These are phyloP conservation scores for Umbilicaria muhlenbergii DNA, from an alignment of 495 filamentous ascomycete species.

Conservation along the genomic window DNA sequence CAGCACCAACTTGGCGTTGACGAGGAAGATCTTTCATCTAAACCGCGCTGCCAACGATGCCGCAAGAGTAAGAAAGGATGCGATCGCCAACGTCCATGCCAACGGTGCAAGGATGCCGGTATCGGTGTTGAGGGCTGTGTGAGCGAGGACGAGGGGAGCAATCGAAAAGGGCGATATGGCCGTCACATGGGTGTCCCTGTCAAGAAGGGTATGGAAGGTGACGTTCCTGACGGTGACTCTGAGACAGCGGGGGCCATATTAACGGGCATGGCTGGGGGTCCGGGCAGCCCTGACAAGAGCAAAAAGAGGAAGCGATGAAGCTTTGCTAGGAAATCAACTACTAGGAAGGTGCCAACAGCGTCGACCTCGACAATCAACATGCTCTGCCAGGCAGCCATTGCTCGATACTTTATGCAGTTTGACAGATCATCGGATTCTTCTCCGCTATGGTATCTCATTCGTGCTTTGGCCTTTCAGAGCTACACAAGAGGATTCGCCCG, in stretches of 20 bases:
- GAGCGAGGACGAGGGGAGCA: conserved; percentile 93
- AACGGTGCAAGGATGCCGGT: conserved; percentile 88
- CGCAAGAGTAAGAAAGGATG: conserved; percentile 99
- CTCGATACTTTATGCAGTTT: too few species aligned
- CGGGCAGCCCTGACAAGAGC: conserved; percentile 37
- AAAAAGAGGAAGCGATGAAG: conserved; percentile 58
- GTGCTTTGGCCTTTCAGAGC: too few species aligned
- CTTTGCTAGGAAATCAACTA: too few species aligned
- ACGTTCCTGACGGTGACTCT: conserved; percentile 17
- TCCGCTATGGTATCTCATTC: too few species aligned
- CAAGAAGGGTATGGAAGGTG: conserved; percentile 43
- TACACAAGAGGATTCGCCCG: too few species aligned
- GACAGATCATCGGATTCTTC: too few species aligned
- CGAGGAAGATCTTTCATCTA: conserved; percentile 79
- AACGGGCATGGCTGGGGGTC: conserved; percentile 18
- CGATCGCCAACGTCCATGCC: conserved; percentile 87
- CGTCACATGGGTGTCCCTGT: conserved; percentile 92
- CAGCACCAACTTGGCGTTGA: conserved; percentile 61
- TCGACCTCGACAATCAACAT: too few species aligned
- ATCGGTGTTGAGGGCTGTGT: conserved; percentile 83
- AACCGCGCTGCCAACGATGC: conserved; percentile 95
- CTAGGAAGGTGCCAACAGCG: too few species aligned
- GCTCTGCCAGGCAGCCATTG: too few species aligned
- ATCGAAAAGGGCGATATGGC: conserved; percentile 89
- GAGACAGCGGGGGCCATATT: conserved; percentile 16